Evolutionary conservation across 2,329 filamentous ascomycete genomes (phyloP), one percentile per base, ranked within the genome.

Genomic region (Fusarium sulawesiense): DNA sequence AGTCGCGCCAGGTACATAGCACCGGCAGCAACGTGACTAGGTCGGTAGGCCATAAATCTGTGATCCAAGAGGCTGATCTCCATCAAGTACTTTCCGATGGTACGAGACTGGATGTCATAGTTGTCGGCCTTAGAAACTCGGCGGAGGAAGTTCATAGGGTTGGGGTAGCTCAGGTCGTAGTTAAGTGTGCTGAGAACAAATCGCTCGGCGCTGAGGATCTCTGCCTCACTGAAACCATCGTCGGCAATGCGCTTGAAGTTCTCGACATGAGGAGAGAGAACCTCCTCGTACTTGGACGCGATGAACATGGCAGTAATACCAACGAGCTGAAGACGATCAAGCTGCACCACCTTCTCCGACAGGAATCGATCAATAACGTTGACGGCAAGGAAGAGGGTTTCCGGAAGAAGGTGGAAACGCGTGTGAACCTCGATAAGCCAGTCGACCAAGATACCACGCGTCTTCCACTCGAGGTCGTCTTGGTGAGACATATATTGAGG

Each of bases 241-340:
- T 99, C 96, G 77, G 96, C 94, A 75, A 99, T 94, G 76, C 97
- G 93, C 75, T 93, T 93, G 86, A 99, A 99, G 86, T 98, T 98
- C 80, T 92, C 91, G 41, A 99, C 94, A 75, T 98, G 95, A 47
- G 96, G 96, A 13, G 96, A 98, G 53, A 99, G 88, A 51, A 99
- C 94, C 80, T 99, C 96, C 82, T 99, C 95, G 79, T 98, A 99
- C 84, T 99, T 99, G 77, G 95, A 97, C 14, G 96, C 96, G 77
- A 98, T 97, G 85, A 98, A 98, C 96, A 99, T 98, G 80, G 95
- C 96, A 25, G 96, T 97, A 76, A 98, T 94, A 77, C 96, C 96
- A 62, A 99, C 96, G 11, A 99, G 88, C 82, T 99, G 96, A 8
- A 99, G 90, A 67, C 94, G 94, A 80, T 98, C 95, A 48, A 99